These are phyloP conservation scores for Geum urbanum DNA, from an alignment of 306 rosid genomes.

Conservation along the genomic window DNA sequence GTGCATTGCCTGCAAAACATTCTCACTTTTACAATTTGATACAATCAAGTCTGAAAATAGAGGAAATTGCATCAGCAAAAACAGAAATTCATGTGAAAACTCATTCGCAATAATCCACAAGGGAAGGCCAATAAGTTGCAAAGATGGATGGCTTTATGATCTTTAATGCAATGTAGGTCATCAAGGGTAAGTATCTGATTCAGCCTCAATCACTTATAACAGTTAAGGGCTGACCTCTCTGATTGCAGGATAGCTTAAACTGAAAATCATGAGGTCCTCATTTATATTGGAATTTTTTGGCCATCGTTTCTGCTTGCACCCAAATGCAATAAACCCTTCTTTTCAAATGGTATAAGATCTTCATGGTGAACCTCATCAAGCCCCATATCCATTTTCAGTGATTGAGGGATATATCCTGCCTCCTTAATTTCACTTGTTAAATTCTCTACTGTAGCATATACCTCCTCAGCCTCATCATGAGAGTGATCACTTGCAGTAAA, in stretches of 20 bases:
- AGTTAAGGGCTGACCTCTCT: neutral
- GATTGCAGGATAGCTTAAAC: neutral
- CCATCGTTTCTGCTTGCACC: neutral
- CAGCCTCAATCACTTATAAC: neutral
- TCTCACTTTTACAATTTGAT: neutral
- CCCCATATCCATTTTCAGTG: neutral
- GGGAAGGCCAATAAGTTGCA: neutral
- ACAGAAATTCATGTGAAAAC: neutral
- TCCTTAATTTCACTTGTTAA: constrained; percentile 22
- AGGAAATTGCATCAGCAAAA: neutral
- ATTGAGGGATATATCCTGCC: constrained; percentile 22
- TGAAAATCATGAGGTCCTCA: neutral
- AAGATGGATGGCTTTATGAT: neutral
- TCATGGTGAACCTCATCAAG: constrained; percentile 4
- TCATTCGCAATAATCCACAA: neutral
- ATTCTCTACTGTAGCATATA: constrained; percentile 28
- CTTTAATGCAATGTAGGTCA: neutral
- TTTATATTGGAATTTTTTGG: neutral
- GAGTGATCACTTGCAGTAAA: constrained; percentile 33
- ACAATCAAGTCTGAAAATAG: neutral
- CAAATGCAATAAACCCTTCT: neutral
- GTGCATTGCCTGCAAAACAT: neutral
- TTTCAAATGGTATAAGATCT: neutral
- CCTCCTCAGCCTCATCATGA: constrained; percentile 27
- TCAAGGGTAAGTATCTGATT: neutral